phyloP scores from a whole-genome alignment of 1,139 yeast species.

The Ashbya aceris region DNA sequence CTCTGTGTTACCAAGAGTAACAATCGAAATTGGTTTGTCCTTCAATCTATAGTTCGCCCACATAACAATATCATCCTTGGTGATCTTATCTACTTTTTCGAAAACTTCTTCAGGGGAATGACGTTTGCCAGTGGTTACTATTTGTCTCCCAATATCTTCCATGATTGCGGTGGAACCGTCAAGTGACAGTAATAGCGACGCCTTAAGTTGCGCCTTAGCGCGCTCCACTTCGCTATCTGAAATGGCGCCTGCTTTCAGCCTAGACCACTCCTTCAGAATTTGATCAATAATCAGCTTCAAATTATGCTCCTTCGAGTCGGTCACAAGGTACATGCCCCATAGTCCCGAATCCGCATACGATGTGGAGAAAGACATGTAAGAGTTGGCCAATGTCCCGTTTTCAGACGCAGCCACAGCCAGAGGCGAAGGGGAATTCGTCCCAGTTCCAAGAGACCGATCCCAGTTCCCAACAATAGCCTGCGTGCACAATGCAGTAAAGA shows the following conservation, averaged over 20 bases:
- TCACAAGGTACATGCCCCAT: constrained; percentile 91
- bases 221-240: constrained; percentile 83
- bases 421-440: constrained; percentile 64
- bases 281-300: constrained; percentile 63
- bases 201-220: constrained; percentile 90
- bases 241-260: constrained; percentile 67
- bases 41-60: constrained; percentile 85
- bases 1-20: constrained; percentile 77
- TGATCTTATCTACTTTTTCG: constrained; percentile 68
- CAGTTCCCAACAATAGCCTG: constrained; percentile 96
- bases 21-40: constrained; percentile 76
- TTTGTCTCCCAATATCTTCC: constrained; percentile 95
- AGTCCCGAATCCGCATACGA: constrained; percentile 95
- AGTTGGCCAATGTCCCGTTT: constrained; percentile 58
- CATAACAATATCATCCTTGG: constrained; percentile 66
- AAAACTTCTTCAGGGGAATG: constrained; percentile 89
- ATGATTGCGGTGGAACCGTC: constrained; percentile 96
- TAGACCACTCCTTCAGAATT: constrained; percentile 78
- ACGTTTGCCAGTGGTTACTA: constrained; percentile 88
- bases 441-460: constrained; percentile 86
- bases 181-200: constrained; percentile 74
- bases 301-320: constrained; percentile 62
- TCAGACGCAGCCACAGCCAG: constrained; percentile 68
- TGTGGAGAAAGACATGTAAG: constrained; percentile 93
- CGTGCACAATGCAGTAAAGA: constrained; percentile 89